Base-by-base conservation (phyloP, 2,329 filamentous ascomycete species). In the Tolypocladium endophyticum region DNA sequence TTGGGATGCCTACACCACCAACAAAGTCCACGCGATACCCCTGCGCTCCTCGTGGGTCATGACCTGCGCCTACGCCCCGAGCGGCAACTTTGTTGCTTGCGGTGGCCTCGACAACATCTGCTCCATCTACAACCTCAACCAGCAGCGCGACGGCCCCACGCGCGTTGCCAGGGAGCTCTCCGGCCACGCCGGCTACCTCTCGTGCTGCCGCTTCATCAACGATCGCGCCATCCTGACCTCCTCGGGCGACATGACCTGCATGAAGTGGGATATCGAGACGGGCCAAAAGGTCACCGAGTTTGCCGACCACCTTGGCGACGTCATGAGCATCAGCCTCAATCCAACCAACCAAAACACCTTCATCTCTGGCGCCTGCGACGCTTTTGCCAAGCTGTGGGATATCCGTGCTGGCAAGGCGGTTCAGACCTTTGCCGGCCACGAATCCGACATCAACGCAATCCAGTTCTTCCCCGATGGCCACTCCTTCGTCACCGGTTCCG, bases 321-420 rank as follows among this genome's bases (percentile, higher is more conserved):
- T 99, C 67, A 99, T 99, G 94, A 97, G 93, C 81, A 92, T 97
- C 78, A 97, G 93, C 83, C 90, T 99, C 76, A 97, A 99, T 79
- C 94, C 94, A 1, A 96, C 95, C 63, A 97, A 97, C 79, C 92
- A 96, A 77, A 97, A 97, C 78, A 94, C 96, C 64, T 99, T 99
- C 73, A 94, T 97, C 64, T 97, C 94, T n/a, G 94, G 94, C 74
- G 94, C 94, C 69, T 99, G 94, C 77, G 94, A 99, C 75, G 92
- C 93, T 20, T 99, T 97, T 72, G 94, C 94, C 61, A 99, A 99
- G 79, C 80, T 99, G 60, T 99, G 94, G 94, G 94, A 99, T 79
- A 96, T 97, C 68, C 90, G 94, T 72, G 92, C 94, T 66, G 93
- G 95, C 71, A 97, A 97, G 82, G 95, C 94, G 66, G 92, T 96